A percentile compares a stretch with the other conserved stretches of the same genome.
phyloP scores from a whole-genome alignment of 148 eudicot genomes.

The Pouteria glomerata region DNA sequence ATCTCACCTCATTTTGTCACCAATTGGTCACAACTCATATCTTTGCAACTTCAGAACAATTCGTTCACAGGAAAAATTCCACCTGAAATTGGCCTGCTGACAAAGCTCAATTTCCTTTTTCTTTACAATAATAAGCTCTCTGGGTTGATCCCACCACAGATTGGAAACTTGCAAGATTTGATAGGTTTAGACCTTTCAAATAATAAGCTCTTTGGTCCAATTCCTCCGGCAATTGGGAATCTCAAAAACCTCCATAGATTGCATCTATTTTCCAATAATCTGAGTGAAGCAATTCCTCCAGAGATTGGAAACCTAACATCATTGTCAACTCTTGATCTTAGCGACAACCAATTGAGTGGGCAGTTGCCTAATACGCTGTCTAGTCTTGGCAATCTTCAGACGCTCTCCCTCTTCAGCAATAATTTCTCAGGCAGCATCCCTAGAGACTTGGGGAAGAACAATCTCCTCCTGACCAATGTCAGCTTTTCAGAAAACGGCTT shows the following conservation, averaged over 20 bases:
- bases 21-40: constrained; percentile 52
- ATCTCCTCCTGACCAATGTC: constrained; percentile 36
- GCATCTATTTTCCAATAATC: constrained; percentile 61
- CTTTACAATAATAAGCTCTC: constrained; percentile 40
- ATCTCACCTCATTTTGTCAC: constrained; percentile 38
- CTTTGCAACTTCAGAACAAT: constrained; percentile 54
- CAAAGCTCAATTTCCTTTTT: constrained; percentile 40
- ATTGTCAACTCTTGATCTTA: constrained; percentile 39
- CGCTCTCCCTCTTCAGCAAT: constrained; percentile 43
- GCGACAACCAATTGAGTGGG: constrained; percentile 55
- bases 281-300: constrained; percentile 61
- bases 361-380: constrained; percentile 57
- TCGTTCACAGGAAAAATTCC: constrained; percentile 47
- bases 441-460: constrained; percentile 48
- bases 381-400: constrained; percentile 32
- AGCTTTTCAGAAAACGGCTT: constrained; percentile 76
- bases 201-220: constrained; percentile 46
- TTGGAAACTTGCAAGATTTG: constrained; percentile 37
- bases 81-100: constrained; percentile 34
- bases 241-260: constrained; percentile 36
- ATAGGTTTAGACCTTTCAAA: constrained; percentile 31
- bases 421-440: constrained; percentile 53
- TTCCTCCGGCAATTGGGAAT: constrained; percentile 50
- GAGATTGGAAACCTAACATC: constrained; percentile 55
- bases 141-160: constrained; percentile 47